Evolutionary conservation across 2,329 filamentous ascomycete species (phyloP), one percentile per base, ranked within the genome.

Genomic region (Blastomyces silverae): DNA sequence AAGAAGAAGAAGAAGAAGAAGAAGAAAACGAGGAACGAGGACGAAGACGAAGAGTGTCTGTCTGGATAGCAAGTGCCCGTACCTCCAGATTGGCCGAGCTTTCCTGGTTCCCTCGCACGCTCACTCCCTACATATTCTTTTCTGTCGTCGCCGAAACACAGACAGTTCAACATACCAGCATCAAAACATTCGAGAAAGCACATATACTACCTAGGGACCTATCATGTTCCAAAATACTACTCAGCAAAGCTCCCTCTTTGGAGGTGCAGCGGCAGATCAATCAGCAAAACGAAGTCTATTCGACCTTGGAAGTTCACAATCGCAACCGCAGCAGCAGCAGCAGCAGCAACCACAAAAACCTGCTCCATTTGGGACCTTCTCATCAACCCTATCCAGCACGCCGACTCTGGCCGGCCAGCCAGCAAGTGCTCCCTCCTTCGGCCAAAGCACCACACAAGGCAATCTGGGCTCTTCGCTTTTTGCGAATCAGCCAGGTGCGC

Each of bases 381-480:
- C 39, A 28, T 58, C 60, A 22, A 34, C 15, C 31, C 61, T 58
- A 37, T 34, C 58, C 25, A n/a, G 7, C 20, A 37, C 39, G 25
- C 22, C 39, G 7, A n/a, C 58, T 61, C 39, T 66, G 39, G 34
- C 55, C 48, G 34, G 42, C 50, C 48, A 67, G 63, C 46, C 55
- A 64, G 63, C 66, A 28, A 61, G 4, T 34, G 22, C 55, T 17
- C n/a, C 55, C 17, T 48, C 42, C 25, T 61, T 61, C 44, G 58
- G 39, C 7, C 42, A 46, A 25, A 61, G 15, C 58, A 48, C 39
- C 13, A 58, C 70, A 15, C 73, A 75, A 62, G 65, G 65, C 17
- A 61, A 61, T n/a, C 63, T 71, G 31, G 63, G 66, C 55, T 68
- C 70, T 61, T 70, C 72, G 61, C 48, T 74, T 65, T 70, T 73